Conservation (phyloP, 2,329 filamentous ascomycete genomes). For the Aspergillus versicolor region DNA sequence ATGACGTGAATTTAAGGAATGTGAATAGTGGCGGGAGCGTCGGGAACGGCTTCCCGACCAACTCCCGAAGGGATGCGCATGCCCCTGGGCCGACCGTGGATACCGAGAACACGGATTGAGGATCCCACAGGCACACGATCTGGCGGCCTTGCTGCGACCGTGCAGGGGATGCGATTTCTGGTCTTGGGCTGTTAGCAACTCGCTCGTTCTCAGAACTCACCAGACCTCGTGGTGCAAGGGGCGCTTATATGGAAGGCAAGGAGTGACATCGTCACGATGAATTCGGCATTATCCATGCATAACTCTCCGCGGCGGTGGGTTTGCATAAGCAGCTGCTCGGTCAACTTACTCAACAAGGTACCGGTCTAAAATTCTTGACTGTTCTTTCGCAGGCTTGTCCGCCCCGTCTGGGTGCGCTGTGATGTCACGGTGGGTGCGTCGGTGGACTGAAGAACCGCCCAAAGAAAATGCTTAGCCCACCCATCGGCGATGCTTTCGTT, state of each 20-base stretch:
- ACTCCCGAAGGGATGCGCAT: background rate
- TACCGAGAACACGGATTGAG: background rate
- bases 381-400: conserved; percentile 2
- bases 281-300: background rate
- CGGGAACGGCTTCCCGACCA: conserved; percentile 8
- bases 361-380: conserved; percentile 2
- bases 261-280: background rate
- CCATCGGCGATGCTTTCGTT: conserved; percentile 32
- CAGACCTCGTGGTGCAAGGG: background rate
- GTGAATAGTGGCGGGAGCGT: background rate
- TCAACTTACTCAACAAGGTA: background rate
- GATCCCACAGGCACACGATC: background rate
- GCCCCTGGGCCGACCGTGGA: background rate
- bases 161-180: too few relatives aligned
- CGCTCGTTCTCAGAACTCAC: background rate
- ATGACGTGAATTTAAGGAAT: too few relatives aligned
- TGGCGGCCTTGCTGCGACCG: background rate
- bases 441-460: conserved; percentile 19
- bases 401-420: conserved; percentile 1
- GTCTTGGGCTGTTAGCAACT: background rate
- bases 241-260: background rate
- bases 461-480: conserved; percentile 32
- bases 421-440: conserved; percentile 6
- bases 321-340: background rate
- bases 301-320: background rate